Evolutionary conservation across 2,329 filamentous ascomycete species (phyloP).

Genomic region (Ophiostoma novo-ulmi): DNA sequence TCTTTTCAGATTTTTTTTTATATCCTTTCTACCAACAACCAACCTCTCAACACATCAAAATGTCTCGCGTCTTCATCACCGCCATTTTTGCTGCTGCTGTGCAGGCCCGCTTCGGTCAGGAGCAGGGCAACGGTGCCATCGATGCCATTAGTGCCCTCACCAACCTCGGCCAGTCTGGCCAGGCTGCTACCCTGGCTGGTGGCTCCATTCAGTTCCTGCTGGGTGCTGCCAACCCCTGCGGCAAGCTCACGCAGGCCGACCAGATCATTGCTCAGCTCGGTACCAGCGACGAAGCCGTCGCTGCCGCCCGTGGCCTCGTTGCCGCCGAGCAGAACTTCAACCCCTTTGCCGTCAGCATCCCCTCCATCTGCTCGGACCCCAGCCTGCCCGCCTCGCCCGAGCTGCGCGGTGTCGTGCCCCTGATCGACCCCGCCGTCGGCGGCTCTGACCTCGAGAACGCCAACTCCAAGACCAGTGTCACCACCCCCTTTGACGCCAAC

Average conservation of each 20-base stretch:
- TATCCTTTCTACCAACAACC: not conserved
- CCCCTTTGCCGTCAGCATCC: constrained; percentile 54
- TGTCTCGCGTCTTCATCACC: constrained; percentile 35
- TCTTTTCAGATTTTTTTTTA: not conserved
- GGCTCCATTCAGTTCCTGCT: constrained; percentile 56
- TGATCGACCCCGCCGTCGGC: constrained; percentile 59
- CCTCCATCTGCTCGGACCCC: constrained; percentile 59
- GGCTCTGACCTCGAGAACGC: constrained; percentile 56
- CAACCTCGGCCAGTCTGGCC: constrained; percentile 51
- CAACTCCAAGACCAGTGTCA: constrained; percentile 50
- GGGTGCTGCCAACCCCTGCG: constrained; percentile 43
- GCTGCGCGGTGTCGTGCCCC: constrained; percentile 61
- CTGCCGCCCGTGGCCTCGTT: constrained; percentile 45
- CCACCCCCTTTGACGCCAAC: constrained; percentile 51
- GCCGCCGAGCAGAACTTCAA: constrained; percentile 30
- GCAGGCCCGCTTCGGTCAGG: constrained; percentile 56
- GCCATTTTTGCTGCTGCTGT: constrained; percentile 31
- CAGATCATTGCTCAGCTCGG: constrained; percentile 59
- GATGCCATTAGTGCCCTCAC: constrained; percentile 48
- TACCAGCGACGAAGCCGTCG: constrained; percentile 52
- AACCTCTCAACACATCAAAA: constrained; percentile 16
- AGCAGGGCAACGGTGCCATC: constrained; percentile 50
- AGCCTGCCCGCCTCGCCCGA: constrained; percentile 55
- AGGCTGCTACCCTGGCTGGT: constrained; percentile 59
- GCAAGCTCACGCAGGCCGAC: constrained; percentile 57